These are phyloP conservation scores for Parmales sp. DNA, from an alignment of 108 stramenopile genomes.

Conservation along the genomic window DNA sequence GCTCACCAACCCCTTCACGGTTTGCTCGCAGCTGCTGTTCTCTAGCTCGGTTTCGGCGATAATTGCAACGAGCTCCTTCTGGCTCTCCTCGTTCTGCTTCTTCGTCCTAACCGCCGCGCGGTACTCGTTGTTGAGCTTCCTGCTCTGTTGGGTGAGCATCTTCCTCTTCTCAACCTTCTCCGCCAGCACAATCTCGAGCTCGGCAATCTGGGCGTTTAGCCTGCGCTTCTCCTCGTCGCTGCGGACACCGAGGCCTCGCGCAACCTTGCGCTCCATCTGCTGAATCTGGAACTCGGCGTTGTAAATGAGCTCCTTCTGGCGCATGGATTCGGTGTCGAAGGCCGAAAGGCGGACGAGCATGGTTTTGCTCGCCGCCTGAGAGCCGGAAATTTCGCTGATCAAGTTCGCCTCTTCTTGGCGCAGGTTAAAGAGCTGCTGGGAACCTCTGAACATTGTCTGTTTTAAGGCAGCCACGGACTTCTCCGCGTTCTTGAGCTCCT, in stretches of 20 bases:
- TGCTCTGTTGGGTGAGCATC: slow-evolving; percentile 42
- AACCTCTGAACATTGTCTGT: slow-evolving; percentile 47
- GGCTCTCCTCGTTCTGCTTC: slow-evolving; percentile 21
- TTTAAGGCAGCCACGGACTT: slow-evolving; percentile 33
- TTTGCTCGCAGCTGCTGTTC: slow-evolving; percentile 46
- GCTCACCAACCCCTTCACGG: slow-evolving; percentile 26
- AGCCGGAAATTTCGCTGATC: slow-evolving; percentile 53
- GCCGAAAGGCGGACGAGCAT: slow-evolving; percentile 39
- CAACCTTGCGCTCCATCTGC: slow-evolving; percentile 67
- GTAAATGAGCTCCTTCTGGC: slow-evolving; percentile 70
- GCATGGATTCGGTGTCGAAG: slow-evolving; percentile 44
- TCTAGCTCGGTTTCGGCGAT: slow-evolving; percentile 52
- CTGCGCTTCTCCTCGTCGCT: slow-evolving; percentile 60
- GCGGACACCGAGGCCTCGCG: slow-evolving; percentile 65
- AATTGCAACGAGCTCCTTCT: slow-evolving; percentile 21
- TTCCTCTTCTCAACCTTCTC: slow-evolving; percentile 34
- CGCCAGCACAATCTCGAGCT: slow-evolving; percentile 44
- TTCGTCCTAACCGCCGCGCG: slow-evolving; percentile 29
- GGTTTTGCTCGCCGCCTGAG: slow-evolving; percentile 39
- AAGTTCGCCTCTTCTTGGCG: slow-evolving; percentile 53
- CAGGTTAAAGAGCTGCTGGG: slow-evolving; percentile 41
- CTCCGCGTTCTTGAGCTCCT: slow-evolving; percentile 39
- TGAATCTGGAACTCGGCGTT: slow-evolving; percentile 75
- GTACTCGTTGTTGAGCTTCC: slow-evolving; percentile 51
- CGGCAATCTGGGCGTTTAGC: slow-evolving; percentile 43